Evolutionary conservation across 306 rosid species (phyloP), one percentile per base, ranked within the genome.

Genomic region (Chamaecrista fasciculata): DNA sequence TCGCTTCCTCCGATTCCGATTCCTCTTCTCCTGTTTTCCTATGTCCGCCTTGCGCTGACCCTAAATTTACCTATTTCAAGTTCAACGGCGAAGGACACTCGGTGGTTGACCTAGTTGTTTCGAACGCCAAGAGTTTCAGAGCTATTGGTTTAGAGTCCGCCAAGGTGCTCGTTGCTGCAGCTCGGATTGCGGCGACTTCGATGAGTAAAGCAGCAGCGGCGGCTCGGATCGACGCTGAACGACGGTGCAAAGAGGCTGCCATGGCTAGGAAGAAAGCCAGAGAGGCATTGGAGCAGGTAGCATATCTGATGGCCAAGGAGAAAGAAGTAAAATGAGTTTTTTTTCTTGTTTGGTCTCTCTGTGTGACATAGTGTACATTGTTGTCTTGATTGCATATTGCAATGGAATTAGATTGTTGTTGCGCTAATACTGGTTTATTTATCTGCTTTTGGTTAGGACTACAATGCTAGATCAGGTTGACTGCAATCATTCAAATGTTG

Each of bases 261-360:
- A 34, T 58, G 12, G 93, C 94, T 0, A 81, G 77, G 81, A 90
- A 80, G 78, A 75, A 65, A 62, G 96, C 94, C 6, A 66, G 34
- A 21, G 86, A 85, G 36, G 91, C 89, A 0, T 59, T 90, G 84
- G 87, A 90, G 4, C 46, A 46, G 1, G 76, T 90, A 0, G 87
- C 77, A 0, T 60, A 11, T 67, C 66, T 89, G 2, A 61, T 71
- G 5, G 64, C 67, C 12, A 48, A n/a, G 65, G 83, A 85, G 66
- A 71, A 81, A 11, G 74, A 51, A 4, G 55, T 37, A 4, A 55
- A 63, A 8, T 40, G 33, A 12, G 46, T 39, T 55, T 39, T 20
- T 8, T n/a, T n/a, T n/a, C n/a, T n/a, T n/a, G n/a, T n/a, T n/a
- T n/a, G n/a, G n/a, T n/a, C n/a, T 28, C 43, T 34, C 4, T 69